Conservation (phyloP, 805 yeast species). For the Candida tallmaniae region DNA sequence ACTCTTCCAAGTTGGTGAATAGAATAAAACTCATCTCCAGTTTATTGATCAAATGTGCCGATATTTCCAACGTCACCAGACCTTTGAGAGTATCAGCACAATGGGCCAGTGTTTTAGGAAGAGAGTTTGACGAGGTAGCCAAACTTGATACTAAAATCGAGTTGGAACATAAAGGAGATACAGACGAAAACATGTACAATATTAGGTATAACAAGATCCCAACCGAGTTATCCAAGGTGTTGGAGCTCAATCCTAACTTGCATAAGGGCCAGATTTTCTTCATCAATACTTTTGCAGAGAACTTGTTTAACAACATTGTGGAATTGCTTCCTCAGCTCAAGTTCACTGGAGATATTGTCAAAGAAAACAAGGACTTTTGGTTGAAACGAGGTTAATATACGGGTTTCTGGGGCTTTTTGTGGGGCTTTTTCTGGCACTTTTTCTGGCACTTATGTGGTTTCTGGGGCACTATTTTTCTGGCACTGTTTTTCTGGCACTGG, state of each 20-base stretch:
- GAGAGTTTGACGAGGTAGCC: constrained; percentile 71
- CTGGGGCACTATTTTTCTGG: no score
- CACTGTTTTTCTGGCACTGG: no score
- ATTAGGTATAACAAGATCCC: constrained; percentile 36
- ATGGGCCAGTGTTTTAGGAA: constrained; percentile 80
- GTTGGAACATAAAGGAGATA: constrained; percentile 1
- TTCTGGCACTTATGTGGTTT: not conserved
- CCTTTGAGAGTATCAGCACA: constrained; percentile 69
- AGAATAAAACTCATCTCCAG: constrained; percentile 49
- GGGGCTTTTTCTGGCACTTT: not conserved
- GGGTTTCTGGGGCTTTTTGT: no score
- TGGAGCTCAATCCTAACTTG: constrained; percentile 44
- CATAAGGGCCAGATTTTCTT: constrained; percentile 78
- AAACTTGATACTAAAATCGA: constrained; percentile 38
- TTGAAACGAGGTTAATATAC: constrained; percentile 7
- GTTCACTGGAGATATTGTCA: constrained; percentile 52
- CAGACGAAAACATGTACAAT: not conserved
- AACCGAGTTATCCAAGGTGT: constrained; percentile 35
- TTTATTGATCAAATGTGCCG: constrained; percentile 87
- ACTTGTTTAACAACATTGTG: constrained; percentile 64
- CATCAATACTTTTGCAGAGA: constrained; percentile 75
- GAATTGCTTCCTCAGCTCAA: constrained; percentile 56
- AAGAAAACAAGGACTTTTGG: constrained; percentile 58
- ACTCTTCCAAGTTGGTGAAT: constrained; percentile 11
- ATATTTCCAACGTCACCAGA: constrained; percentile 88